Base-by-base conservation (phyloP, 2,329 filamentous ascomycete species). In the Rugonectria rugulosa region DNA sequence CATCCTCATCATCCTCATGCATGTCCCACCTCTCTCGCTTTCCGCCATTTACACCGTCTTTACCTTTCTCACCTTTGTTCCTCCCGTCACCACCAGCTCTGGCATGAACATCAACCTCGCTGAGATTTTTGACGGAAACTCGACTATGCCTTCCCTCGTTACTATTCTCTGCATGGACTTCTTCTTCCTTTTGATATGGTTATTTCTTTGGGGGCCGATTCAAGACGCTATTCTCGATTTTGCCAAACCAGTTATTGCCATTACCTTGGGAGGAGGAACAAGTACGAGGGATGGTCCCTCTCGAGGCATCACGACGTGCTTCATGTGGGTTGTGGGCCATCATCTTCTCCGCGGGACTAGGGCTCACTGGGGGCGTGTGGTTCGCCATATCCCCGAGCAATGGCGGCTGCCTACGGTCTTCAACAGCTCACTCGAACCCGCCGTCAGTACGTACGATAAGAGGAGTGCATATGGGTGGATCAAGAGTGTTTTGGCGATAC, bases 1-100 rank as follows among this genome's bases (percentile, higher is more conserved):
- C 72, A 97, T 98, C 69, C 87, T 98, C 73, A 97, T 97, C 76
- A 90, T 97, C 68, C 85, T 98, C 64, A 90, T 97, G 75, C 93
- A 96, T 72, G 86, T 97, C 9, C 93, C 94, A 24, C 91, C 93
- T 19, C 88, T 94, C 68, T 88, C 94, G 55, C 83, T 97, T 68
- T 94, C 92, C 61, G 82, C 92, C 73, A 91, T 97, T 68, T 96
- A 97, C 75, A 88, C 92, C 71, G 84, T 97, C 64, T 98, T 97
- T 76, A 92, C 94, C 64, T 88, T 92, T 62, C 84, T 97, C 71
- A 97, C 93, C 42, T 96, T 97, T 71, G 92, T 97, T 60, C 91
- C 92, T 40, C 90, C 92, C 15, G 86, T 89, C 61, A 91, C 88
- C 56, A 88, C 88, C 47, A 89, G 89, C 70, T 88, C 91, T 57